Evolutionary conservation across 2,329 filamentous ascomycete species (phyloP), one percentile per base, ranked within the genome.

Genomic region (Zarea fungicola): DNA sequence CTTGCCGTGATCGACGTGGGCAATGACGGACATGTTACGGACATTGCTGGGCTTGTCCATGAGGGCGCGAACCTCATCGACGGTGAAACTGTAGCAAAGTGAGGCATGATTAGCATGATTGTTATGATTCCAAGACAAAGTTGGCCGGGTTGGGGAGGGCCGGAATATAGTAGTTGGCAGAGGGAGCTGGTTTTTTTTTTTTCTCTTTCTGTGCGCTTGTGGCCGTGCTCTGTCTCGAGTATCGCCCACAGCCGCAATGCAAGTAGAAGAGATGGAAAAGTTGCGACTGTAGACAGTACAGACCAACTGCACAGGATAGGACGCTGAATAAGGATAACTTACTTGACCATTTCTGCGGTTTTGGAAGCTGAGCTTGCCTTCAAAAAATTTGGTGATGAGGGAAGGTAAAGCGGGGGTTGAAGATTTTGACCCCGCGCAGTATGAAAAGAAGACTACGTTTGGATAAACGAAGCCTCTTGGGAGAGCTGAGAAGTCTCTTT

Each of bases 1-100:
- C 79, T 99, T 99, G 81, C 93, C 93, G 84, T 99, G 93, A 77
- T 99, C 93, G 85, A 99, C 91, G 81, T 99, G 93, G 74, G 93
- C 93, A 89, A 97, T 97, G 74, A 99, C 93, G 79, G 90, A 96
- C 92, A 96, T 97, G 85, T 97, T 97, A 75, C 81, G 79, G 71
- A 85, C 81, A 73, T 85, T 85, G 69, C 71, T 78, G 62, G 87
- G 84, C 76, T 85, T 84, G 83, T 89, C 85, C 86, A 87, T 88
- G 70, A 87, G 65, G 65, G 55, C 62, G 73, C 85, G 84, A 73
- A 90, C 87, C 83, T 89, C 91, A 73, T 97, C 92, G 77, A 96
- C 85, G 69, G 93, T 97, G 85, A 97, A 97, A 85, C 91, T 96
- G 69, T 8, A 29, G 31, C 14, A 11, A 22, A 9, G 31, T 21